Conservation (phyloP, 169 alveolate species). For the Cryptosporidium bovis region DNA sequence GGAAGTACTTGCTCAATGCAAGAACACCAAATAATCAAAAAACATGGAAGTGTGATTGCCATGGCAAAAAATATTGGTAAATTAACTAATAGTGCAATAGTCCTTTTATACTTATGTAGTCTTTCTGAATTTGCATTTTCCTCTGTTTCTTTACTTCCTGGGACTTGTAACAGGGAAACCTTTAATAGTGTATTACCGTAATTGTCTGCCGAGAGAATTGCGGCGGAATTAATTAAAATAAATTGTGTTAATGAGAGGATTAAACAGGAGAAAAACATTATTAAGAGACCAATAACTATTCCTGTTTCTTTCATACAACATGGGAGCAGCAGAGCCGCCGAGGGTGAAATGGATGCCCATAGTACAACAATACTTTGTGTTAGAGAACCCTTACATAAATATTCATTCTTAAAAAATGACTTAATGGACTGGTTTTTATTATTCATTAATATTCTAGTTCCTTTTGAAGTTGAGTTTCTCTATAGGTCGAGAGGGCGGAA, state of each 20-base stretch:
- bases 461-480: not conserved
- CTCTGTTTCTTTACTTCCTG: not conserved
- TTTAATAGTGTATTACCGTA: conserved; percentile 60
- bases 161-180: conserved; percentile 3
- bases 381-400: conserved; percentile 66
- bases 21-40: conserved; percentile 69
- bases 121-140: not conserved
- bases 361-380: conserved; percentile 58
- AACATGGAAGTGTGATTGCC: conserved; percentile 64
- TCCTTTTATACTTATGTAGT: not conserved
- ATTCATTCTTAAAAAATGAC: conserved; percentile 5
- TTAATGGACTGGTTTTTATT: conserved; percentile 27
- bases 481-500: not conserved
- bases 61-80: conserved; percentile 64
- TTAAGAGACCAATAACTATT: conserved; percentile 43
- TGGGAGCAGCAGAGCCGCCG: conserved; percentile 68
- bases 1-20: conserved; percentile 67
- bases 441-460: conserved; percentile 20
- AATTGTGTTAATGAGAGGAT: conserved; percentile 55
- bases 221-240: conserved; percentile 55
- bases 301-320: conserved; percentile 73
- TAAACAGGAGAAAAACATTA: conserved; percentile 47
- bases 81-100: conserved; percentile 56
- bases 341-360: conserved; percentile 75
- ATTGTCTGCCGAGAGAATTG: conserved; percentile 39